These are phyloP conservation scores for Symmetrospora coprosmae DNA, from an alignment of 768 basidiomycete genomes.

Conservation along the genomic window DNA sequence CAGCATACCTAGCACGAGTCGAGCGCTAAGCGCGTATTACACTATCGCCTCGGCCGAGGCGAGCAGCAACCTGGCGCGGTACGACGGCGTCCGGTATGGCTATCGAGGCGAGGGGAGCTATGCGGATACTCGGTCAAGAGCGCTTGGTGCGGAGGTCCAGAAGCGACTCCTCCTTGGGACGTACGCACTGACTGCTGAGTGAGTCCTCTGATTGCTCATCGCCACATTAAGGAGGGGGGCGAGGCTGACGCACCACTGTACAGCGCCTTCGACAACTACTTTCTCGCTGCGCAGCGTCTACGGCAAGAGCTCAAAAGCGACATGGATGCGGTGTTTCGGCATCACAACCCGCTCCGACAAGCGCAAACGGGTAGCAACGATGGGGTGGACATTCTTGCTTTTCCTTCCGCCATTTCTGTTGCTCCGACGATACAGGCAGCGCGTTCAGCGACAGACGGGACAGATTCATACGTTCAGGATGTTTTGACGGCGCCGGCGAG, in stretches of 20 bases:
- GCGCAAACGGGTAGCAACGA: constrained; percentile 18
- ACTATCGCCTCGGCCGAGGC: constrained; percentile 91
- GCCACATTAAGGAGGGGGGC: neutral
- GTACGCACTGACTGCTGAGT: constrained; percentile 85
- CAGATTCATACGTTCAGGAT: constrained; percentile 62
- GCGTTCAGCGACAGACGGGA: neutral
- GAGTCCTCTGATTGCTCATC: neutral
- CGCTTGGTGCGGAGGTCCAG: constrained; percentile 72
- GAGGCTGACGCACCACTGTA: neutral
- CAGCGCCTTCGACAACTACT: constrained; percentile 96
- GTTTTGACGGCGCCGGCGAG: constrained; percentile 83
- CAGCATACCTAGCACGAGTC: constrained; percentile 53
- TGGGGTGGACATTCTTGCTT: constrained; percentile 65
- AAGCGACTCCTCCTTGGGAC: constrained; percentile 79
- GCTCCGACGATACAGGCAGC: constrained; percentile 49
- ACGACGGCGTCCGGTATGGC: constrained; percentile 79
- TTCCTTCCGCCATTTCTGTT: constrained; percentile 72
- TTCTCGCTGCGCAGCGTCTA: constrained; percentile 75
- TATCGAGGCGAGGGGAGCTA: constrained; percentile 40
- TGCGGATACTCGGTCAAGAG: constrained; percentile 51
- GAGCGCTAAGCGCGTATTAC: constrained; percentile 84
- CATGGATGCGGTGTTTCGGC: constrained; percentile 55
- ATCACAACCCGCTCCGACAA: constrained; percentile 43
- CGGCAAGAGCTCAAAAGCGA: constrained; percentile 58
- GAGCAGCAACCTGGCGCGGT: constrained; percentile 76